Evolutionary conservation across 495 filamentous ascomycete genomes (phyloP).

Genomic region (Talaromyces adpressus): DNA sequence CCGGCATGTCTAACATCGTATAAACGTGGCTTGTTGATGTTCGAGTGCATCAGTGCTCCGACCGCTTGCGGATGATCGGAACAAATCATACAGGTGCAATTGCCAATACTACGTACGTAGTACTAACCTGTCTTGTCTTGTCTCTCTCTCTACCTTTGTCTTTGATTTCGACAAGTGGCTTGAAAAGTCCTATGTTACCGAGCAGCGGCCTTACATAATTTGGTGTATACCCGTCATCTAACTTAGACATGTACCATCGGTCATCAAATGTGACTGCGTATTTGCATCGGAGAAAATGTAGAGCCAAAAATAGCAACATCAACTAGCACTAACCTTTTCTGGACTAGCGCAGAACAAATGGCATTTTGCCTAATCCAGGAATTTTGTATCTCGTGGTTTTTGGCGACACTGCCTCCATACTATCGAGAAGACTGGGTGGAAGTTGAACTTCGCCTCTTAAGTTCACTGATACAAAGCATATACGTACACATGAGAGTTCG

Average conservation of each 20-base stretch:
- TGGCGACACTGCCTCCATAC: not conserved
- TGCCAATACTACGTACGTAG: not conserved
- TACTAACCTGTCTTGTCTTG: not conserved
- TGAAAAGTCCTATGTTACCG: not conserved
- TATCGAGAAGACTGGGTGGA: too few species aligned
- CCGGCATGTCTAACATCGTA: not conserved
- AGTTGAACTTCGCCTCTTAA: too few species aligned
- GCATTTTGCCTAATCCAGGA: not conserved
- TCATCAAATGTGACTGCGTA: not conserved
- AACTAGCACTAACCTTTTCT: not conserved
- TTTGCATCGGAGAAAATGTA: not conserved
- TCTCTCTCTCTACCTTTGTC: not conserved
- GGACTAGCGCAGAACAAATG: not conserved
- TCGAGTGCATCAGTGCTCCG: not conserved
- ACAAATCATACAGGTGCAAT: not conserved
- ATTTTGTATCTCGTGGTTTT: not conserved
- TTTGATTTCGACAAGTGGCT: not conserved
- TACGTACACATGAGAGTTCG: too few species aligned
- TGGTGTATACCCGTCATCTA: not conserved
- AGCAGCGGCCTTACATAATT: not conserved
- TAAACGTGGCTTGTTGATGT: not conserved
- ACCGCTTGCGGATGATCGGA: not conserved
- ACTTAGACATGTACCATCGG: too few species aligned
- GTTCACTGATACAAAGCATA: too few species aligned
- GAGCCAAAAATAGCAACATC: not conserved